phyloP scores from a whole-genome alignment of 305 asterid species.

The Solanum hybrid region DNA sequence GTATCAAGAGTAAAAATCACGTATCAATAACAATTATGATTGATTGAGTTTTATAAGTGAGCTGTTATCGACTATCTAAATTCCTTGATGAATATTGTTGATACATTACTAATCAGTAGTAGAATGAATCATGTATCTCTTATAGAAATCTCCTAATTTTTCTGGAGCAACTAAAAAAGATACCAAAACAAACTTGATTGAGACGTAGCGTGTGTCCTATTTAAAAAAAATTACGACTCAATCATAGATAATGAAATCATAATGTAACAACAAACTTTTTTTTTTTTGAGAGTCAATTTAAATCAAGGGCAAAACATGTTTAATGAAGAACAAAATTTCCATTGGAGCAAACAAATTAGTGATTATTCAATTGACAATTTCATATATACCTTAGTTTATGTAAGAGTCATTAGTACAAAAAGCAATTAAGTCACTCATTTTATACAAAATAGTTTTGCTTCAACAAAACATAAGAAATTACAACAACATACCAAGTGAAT shows the following conservation, averaged over 20 bases:
- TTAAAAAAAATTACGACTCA: neutral
- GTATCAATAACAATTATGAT: neutral
- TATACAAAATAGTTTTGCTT: neutral
- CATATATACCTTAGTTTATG: neutral
- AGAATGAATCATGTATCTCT: no score
- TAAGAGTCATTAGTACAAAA: neutral
- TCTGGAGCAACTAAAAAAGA: no score
- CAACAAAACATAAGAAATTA: neutral
- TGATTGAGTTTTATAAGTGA: neutral
- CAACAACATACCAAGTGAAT: neutral
- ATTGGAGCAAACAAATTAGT: neutral
- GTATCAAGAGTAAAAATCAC: neutral
- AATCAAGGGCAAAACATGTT: neutral
- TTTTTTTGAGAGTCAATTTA: neutral
- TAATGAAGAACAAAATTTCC: neutral
- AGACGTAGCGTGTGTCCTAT: neutral
- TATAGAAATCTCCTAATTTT: no score
- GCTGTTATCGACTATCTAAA: neutral
- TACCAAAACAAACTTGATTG: neutral
- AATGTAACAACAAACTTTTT: neutral
- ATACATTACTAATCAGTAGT: neutral
- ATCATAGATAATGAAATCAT: neutral
- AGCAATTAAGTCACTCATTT: neutral
- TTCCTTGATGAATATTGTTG: neutral
- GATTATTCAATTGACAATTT: neutral